Conservation (phyloP, 179 eudicot genomes). For the Silene noctiflora region DNA sequence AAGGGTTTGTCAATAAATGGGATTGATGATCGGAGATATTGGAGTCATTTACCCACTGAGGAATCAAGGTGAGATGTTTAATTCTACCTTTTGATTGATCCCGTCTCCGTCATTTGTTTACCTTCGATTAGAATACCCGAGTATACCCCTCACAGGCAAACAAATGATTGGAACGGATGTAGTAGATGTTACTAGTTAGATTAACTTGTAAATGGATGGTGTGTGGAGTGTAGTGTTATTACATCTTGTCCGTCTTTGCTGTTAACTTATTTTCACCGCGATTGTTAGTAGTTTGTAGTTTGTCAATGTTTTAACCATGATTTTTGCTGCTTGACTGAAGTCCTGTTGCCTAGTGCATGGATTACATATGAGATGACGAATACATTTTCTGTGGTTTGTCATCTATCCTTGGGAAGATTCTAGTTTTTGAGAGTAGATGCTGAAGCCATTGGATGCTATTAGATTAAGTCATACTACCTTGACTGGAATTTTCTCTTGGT, state of each 20-base stretch:
- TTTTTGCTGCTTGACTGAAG: not conserved
- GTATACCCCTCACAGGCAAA: too few relatives aligned
- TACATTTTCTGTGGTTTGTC: not conserved
- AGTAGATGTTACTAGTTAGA: not conserved
- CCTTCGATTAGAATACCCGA: not conserved
- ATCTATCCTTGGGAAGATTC: not conserved
- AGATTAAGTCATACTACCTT: not conserved
- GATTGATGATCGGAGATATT: slow-evolving; percentile 83
- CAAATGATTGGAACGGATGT: too few relatives aligned
- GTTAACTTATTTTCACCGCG: slow-evolving; percentile 22
- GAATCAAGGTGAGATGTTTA: slow-evolving; percentile 66
- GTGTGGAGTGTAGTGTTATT: slow-evolving; percentile 23
- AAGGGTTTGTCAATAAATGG: slow-evolving; percentile 67
- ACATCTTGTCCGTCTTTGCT: slow-evolving; percentile 3
- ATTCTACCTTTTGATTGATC: not conserved
- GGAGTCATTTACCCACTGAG: slow-evolving; percentile 56
- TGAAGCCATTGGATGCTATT: not conserved
- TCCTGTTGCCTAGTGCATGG: not conserved
- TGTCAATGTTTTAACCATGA: not conserved
- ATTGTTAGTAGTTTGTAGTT: not conserved
- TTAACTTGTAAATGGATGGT: not conserved
- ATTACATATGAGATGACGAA: not conserved
- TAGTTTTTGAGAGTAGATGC: not conserved
- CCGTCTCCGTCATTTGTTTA: not conserved
- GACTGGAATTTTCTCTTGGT: not conserved